Evolutionary conservation across 805 yeast genomes (phyloP), one percentile per base, ranked within the genome.

Genomic region (Nakazawaea ishiwadae): DNA sequence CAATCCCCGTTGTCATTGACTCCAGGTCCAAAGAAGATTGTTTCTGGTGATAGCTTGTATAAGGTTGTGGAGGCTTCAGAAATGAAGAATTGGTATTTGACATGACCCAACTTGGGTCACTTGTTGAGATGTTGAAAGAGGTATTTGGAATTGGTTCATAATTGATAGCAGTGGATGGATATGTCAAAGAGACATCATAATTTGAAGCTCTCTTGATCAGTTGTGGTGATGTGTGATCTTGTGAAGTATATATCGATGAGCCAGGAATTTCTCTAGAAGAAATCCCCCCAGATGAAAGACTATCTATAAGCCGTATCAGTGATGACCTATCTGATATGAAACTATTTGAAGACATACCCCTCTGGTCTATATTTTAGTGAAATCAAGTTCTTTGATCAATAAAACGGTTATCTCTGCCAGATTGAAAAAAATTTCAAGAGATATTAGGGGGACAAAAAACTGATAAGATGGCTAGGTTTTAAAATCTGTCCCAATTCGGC

Each of bases 131-230:
- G 12, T 21, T 11, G 15, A 19, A 19, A 8, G 31, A 17, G n/a
- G 21, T 27, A 14, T 16, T 23, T 17, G 23, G 24, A 8, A 9
- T 15, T 16, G 39, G 39, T 17, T 36, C 39, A 36, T 36, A 36
- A 14, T 18, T 28, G 26, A 36, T 17, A 2, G 33, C 5, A 17
- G 39, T 27, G 10, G 11, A 12, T 6, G 39, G 39, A 31, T 27
- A 36, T 9, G 16, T 19, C 15, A 36, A 27, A 7, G 38, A 23
- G 10, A 35, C 38, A 15, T 33, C 36, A 19, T 18, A 18, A 24
- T n/a, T n/a, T n/a, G n/a, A n/a, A n/a, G n/a, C n/a, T n/a, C n/a
- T n/a, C n/a, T n/a, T n/a, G n/a, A n/a, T n/a, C n/a, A n/a, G n/a
- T n/a, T n/a, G n/a, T n/a, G n/a, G n/a, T n/a, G n/a, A n/a, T n/a